phyloP scores from a whole-genome alignment of 1,139 yeast species.

The Geotrichum klebahnii region DNA sequence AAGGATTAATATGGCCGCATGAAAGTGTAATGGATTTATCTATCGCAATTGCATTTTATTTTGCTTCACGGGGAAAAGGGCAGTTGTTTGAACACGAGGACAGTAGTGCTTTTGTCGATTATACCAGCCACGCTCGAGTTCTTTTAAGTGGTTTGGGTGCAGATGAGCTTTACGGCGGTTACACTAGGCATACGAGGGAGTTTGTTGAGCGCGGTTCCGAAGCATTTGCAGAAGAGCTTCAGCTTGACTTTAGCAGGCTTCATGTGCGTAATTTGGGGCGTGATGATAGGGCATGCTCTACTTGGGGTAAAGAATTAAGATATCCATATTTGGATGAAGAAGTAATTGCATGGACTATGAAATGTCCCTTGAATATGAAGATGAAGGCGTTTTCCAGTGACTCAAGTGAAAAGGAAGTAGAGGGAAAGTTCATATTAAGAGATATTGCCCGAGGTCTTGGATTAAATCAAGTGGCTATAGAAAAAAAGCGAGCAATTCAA shows the following conservation, averaged over 20 bases:
- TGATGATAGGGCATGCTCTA: constrained; percentile 80
- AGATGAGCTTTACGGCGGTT: constrained; percentile 92
- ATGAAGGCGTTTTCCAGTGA: constrained; percentile 34
- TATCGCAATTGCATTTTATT: constrained; percentile 90
- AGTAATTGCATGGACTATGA: constrained; percentile 51
- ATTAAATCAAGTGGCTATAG: constrained; percentile 57
- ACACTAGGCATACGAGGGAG: constrained; percentile 62
- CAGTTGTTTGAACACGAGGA: constrained; percentile 26
- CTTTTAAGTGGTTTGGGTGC: constrained; percentile 94
- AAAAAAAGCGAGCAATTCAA: constrained; percentile 92
- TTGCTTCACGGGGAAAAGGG: constrained; percentile 67
- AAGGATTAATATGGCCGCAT: constrained; percentile 70
- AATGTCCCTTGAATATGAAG: constrained; percentile 39
- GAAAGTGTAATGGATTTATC: constrained; percentile 92
- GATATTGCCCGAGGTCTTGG: constrained; percentile 51
- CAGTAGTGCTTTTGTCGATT: constrained; percentile 29
- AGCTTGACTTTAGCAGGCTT: constrained; percentile 65
- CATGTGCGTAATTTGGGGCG: constrained; percentile 80
- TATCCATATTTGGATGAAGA: constrained; percentile 77
- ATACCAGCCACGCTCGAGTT: constrained; percentile 58
- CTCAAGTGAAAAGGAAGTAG: constrained; percentile 30
- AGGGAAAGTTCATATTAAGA: constrained; percentile 62
- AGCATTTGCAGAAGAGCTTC: constrained; percentile 52
- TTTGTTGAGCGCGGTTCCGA: constrained; percentile 32
- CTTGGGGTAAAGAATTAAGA: constrained; percentile 86